Evolutionary conservation across 257 asterid genomes (phyloP).

Genomic region (Penstemon barbatus): DNA sequence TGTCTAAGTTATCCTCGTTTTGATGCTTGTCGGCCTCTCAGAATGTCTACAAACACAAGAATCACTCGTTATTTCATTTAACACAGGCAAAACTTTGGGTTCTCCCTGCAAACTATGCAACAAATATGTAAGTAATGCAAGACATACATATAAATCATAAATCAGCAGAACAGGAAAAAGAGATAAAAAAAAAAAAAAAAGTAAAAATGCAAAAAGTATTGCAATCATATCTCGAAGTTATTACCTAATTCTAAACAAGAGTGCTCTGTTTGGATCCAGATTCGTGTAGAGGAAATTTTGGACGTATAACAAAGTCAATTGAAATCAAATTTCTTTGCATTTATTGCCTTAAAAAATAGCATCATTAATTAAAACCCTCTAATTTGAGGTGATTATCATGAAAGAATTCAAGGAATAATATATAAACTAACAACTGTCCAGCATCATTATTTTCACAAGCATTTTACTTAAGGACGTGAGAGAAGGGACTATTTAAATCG

Average conservation of each 20-base stretch:
- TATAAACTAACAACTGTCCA: not conserved
- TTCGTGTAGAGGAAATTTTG: too few relatives aligned
- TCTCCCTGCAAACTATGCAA: not conserved
- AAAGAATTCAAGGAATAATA: not conserved
- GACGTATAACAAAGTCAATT: too few relatives aligned
- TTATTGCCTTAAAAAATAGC: constrained; percentile 13
- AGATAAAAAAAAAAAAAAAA: not conserved
- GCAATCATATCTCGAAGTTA: constrained; percentile 6
- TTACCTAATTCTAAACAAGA: too few relatives aligned
- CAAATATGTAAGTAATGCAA: not conserved
- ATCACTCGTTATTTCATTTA: constrained; percentile 7
- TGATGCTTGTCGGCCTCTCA: constrained; percentile 23
- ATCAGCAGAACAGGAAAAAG: not conserved
- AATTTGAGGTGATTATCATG: not conserved
- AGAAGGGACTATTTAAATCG: not conserved
- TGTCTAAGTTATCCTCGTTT: constrained; percentile 24
- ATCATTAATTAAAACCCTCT: constrained; percentile 2
- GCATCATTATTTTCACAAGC: not conserved
- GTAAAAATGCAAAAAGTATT: not conserved
- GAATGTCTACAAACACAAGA: constrained; percentile 22
- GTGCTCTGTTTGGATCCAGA: too few relatives aligned
- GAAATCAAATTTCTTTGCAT: too few relatives aligned
- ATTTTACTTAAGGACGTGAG: not conserved
- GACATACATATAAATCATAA: constrained; percentile 8
- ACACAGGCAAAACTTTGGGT: constrained; percentile 6